These are phyloP conservation scores for Secale cereale DNA, from an alignment of 176 grass and related monocot species.

Conservation along the genomic window DNA sequence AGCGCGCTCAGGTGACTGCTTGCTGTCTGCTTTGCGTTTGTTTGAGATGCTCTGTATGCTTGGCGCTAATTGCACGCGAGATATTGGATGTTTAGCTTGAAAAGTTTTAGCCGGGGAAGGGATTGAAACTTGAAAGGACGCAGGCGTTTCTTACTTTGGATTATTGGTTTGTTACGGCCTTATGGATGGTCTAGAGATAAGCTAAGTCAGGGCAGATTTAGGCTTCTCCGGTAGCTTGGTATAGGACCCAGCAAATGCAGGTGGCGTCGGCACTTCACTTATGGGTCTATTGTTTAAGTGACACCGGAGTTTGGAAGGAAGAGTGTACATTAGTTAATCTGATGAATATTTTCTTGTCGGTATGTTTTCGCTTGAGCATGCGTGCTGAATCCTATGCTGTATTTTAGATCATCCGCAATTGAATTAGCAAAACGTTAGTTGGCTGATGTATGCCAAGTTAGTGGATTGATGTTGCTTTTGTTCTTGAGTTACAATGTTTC, in stretches of 20 bases:
- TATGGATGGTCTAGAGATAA: background rate
- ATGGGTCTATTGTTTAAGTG: background rate
- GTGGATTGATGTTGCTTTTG: background rate
- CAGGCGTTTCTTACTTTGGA: background rate
- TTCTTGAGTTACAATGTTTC: background rate
- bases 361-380: background rate
- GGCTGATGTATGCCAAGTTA: background rate
- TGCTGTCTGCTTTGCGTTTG: background rate
- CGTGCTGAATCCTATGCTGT: background rate
- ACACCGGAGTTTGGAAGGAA: background rate
- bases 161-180: background rate
- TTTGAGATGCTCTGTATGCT: background rate
- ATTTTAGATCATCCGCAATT: background rate
- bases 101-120: background rate
- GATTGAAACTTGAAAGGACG: background rate
- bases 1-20: slow-evolving; percentile 39
- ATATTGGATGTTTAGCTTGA: background rate
- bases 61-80: background rate
- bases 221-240: background rate
- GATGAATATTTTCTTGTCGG: background rate
- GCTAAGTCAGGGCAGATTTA: background rate
- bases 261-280: background rate
- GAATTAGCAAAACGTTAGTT: background rate
- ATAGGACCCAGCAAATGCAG: background rate
- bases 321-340: background rate